Evolutionary conservation across 2,329 filamentous ascomycete species (phyloP).

Genomic region (Phyllosticta capitalensis): DNA sequence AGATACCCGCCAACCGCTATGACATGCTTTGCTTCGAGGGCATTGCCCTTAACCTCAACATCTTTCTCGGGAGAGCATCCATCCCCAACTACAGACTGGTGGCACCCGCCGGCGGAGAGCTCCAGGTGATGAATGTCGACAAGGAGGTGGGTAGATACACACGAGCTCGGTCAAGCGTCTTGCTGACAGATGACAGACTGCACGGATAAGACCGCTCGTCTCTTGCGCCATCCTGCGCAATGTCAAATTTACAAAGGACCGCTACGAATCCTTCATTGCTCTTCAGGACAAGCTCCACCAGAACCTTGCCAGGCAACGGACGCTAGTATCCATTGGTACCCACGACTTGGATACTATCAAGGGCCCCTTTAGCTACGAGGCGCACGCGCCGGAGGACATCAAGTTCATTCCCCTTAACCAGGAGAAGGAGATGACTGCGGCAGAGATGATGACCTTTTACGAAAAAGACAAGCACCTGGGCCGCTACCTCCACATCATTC

Average conservation of each 20-base stretch:
- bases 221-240: conserved; percentile 67
- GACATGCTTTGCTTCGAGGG: conserved; percentile 97
- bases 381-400: conserved; percentile 82
- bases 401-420: conserved; percentile 88
- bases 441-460: conserved; percentile 89
- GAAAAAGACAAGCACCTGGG: conserved; percentile 86
- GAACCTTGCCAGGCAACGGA: conserved; percentile 86
- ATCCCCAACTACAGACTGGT: conserved; percentile 73
- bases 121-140: conserved; percentile 72
- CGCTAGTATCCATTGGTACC: conserved; percentile 92
- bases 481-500: conserved; percentile 86
- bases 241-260: conserved; percentile 11
- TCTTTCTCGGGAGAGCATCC: conserved; percentile 70
- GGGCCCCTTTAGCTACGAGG: conserved; percentile 95
- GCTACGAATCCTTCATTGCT: conserved; percentile 7
- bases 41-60: conserved; percentile 88
- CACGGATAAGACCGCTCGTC: conserved; percentile 74
- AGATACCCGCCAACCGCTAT: conserved; percentile 88
- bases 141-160: conserved; percentile 43
- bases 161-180: neutral
- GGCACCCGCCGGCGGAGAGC: conserved; percentile 59
- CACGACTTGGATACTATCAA: conserved; percentile 91
- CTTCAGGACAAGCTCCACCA: conserved; percentile 97
- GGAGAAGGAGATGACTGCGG: conserved; percentile 74
- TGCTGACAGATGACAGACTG: conserved; percentile 44